Percentiles rank a stretch among this genome's conserved stretches.
Conservation (phyloP, 371 early-diverging fungal species). For the Actinomortierella wolfii region DNA sequence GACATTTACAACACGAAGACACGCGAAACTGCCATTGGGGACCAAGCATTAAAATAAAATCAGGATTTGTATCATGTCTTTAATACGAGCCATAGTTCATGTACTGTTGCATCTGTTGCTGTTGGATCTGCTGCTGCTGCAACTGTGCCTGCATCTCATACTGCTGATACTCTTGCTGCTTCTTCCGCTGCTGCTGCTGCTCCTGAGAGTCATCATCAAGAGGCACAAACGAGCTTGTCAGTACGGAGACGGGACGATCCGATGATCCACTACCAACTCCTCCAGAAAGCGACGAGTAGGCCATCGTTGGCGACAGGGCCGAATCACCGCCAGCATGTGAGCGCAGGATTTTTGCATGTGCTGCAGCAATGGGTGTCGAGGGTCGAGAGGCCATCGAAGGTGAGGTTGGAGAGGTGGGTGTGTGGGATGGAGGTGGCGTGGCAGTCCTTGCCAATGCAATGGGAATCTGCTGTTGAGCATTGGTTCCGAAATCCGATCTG, state of each 20-base stretch:
- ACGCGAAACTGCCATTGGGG: neutral
- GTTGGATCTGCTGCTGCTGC: constrained; percentile 25
- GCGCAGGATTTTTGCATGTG: neutral
- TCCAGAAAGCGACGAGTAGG: neutral
- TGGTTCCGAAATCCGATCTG: too few species aligned
- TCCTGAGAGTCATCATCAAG: constrained; percentile 20
- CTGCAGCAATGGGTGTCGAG: constrained; percentile 5
- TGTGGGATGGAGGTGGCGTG: constrained; percentile 13
- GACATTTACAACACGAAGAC: constrained; percentile 1
- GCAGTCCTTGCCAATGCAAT: constrained; percentile 13
- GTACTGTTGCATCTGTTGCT: constrained; percentile 14
- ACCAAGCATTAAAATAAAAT: neutral
- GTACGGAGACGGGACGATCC: constrained; percentile 20
- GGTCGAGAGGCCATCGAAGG: constrained; percentile 2
- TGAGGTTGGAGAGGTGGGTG: neutral
- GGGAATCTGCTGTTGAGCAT: too few species aligned
- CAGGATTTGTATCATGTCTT: too few species aligned
- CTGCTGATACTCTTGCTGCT: constrained; percentile 17
- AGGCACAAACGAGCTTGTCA: constrained; percentile 31
- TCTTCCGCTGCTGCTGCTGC: constrained; percentile 11
- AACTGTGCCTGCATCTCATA: constrained; percentile 21
- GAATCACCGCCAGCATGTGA: too few species aligned
- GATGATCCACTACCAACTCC: neutral
- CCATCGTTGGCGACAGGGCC: neutral
- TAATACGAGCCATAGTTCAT: constrained; percentile 21